Evolutionary conservation across 805 yeast genomes (phyloP).

Genomic region (Starmerella bacillaris): DNA sequence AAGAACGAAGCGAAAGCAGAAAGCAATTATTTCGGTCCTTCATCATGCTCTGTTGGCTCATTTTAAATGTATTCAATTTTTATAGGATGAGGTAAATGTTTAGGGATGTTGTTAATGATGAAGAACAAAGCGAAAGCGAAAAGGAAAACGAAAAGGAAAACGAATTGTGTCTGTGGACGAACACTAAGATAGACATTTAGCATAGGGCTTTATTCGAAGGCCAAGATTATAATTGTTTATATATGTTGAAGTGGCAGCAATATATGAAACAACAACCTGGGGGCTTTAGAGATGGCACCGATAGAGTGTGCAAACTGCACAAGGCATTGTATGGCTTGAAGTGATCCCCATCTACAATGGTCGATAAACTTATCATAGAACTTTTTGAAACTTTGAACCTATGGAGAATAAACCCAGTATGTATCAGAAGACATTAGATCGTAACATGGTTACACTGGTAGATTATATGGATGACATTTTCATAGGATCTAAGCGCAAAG

Average conservation of each 20-base stretch:
- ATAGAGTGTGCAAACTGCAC: background rate
- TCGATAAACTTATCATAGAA: background rate
- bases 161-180: background rate
- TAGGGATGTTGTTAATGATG: too few species aligned
- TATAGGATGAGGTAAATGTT: too few species aligned
- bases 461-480: slow-evolving; percentile 3
- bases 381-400: too few species aligned
- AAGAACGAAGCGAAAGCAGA: too few species aligned
- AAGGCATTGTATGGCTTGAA: background rate
- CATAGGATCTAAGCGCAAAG: background rate
- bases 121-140: too few species aligned
- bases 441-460: too few species aligned
- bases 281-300: background rate
- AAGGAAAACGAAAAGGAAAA: too few species aligned
- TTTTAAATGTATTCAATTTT: too few species aligned
- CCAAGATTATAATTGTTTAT: background rate
- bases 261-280: background rate
- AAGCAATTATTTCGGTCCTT: too few species aligned
- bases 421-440: too few species aligned
- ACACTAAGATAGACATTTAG: background rate
- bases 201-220: background rate
- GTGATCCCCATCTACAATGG: background rate
- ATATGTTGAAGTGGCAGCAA: background rate
- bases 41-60: too few species aligned
- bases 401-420: too few species aligned